Evolutionary conservation across 441 rosid species (phyloP).

Genomic region (Pelargonium australe): DNA sequence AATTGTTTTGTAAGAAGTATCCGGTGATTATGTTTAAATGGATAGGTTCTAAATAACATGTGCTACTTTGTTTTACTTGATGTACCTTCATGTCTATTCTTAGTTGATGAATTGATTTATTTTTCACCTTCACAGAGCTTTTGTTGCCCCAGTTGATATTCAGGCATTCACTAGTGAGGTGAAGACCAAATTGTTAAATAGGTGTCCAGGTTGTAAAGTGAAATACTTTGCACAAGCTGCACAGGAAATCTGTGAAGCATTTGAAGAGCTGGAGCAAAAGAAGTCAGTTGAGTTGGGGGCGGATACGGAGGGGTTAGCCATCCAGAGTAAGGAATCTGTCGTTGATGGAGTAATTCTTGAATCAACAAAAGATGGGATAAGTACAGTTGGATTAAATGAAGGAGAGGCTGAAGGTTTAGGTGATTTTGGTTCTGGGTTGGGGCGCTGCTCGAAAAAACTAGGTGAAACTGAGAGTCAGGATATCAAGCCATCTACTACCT

Average conservation of each 20-base stretch:
- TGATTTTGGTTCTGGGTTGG: slow-evolving; percentile 34
- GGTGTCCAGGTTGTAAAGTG: slow-evolving; percentile 64
- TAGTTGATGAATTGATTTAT: slow-evolving; percentile 12
- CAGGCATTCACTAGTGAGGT: slow-evolving; percentile 77
- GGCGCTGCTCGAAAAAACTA: slow-evolving; percentile 28
- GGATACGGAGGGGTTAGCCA: slow-evolving; percentile 35
- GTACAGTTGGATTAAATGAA: slow-evolving; percentile 22
- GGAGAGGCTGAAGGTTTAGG: slow-evolving; percentile 34
- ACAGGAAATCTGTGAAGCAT: slow-evolving; percentile 68
- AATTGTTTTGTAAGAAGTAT: background rate
- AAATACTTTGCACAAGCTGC: slow-evolving; percentile 80
- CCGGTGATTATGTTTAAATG: background rate
- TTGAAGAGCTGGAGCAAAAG: slow-evolving; percentile 53
- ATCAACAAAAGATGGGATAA: slow-evolving; percentile 29
- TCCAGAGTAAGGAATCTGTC: slow-evolving; percentile 38
- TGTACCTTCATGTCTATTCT: background rate
- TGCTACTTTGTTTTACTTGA: background rate
- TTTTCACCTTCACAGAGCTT: slow-evolving; percentile 58
- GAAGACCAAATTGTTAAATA: slow-evolving; percentile 60
- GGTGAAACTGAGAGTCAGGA: slow-evolving; percentile 45
- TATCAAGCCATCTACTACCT: slow-evolving; percentile 36
- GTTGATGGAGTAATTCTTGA: slow-evolving; percentile 37
- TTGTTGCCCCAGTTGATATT: slow-evolving; percentile 79
- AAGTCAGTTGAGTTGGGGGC: slow-evolving; percentile 38
- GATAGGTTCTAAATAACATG: background rate